Base-by-base conservation (phyloP, 2,329 filamentous ascomycete species). In the Aureobasidium sp. region DNA sequence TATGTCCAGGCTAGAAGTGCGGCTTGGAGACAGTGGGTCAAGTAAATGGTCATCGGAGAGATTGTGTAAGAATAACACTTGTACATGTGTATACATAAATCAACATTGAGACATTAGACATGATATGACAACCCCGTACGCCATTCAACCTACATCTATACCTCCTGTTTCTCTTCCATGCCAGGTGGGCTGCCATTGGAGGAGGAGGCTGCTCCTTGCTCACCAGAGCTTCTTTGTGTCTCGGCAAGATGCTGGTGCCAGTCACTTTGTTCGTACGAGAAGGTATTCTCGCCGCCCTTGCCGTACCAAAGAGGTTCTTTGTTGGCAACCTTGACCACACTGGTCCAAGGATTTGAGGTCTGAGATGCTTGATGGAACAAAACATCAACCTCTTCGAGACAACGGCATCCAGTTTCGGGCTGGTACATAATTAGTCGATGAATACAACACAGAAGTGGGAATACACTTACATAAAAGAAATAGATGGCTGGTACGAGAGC, bases 371-470 rank as follows among this genome's bases (percentile, higher is more conserved):
- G 60, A 70, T 78, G 78, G 77, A 88, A 87, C 66, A 89, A 85
- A 62, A 83, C 79, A 68, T 90, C 87, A 73, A 90, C 84, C 70
- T 89, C 87, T 72, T 89, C 87, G 36, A 89, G 77, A 15, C 72
- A 73, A 44, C 67, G 78, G 62, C 79, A 80, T 11, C 82, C 82
- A 2, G 83, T 85, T 68, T 85, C 83, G 0, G 83, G 83, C 70
- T 83, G 76, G 37, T 12, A n/a, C 9, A 14, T 37, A 31, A 17
- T 60, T 17, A 49, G 57, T 34, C 14, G 25, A 8, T 22, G 41
- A 3, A n/a, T 4, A 36, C n/a, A 17, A 31, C 17, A 29, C 9
- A 17, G n/a, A 29, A 20, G 5, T 4, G 1, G 8, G 8, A 29
- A 17, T 15, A 8, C 7, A 49, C 5, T 25, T 29, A 60, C 49